These are phyloP conservation scores for Cladophialophora chaetospira DNA, from an alignment of 2,329 filamentous ascomycete species.

Conservation along the genomic window DNA sequence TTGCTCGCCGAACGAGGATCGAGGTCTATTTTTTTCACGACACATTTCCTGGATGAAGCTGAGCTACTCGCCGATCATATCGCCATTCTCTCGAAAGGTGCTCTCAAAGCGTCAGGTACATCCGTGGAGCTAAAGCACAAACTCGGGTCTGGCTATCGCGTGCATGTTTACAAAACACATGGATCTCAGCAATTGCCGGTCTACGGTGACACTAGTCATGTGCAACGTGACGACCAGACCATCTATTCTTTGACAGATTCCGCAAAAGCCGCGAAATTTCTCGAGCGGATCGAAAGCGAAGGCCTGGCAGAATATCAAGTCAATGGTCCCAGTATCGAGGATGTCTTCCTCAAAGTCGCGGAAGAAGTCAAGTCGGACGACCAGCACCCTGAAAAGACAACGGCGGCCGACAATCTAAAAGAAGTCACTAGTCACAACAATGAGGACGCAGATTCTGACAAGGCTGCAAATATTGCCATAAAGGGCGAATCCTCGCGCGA, in stretches of 20 bases:
- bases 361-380: conserved; percentile 64
- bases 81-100: conserved; percentile 81
- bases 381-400: neutral
- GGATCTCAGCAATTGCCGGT: conserved; percentile 45
- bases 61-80: conserved; percentile 88
- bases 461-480: conserved; percentile 15
- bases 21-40: conserved; percentile 83
- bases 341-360: conserved; percentile 84
- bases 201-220: conserved; percentile 59
- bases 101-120: conserved; percentile 77
- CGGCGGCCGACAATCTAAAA: conserved; percentile 16
- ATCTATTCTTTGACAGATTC: conserved; percentile 74
- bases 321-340: conserved; percentile 86
- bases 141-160: conserved; percentile 80
- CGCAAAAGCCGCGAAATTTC: conserved; percentile 68
- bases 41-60: conserved; percentile 91
- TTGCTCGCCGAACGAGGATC: conserved; percentile 78
- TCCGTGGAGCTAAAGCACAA: conserved; percentile 82
- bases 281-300: conserved; percentile 66
- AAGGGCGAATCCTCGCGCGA: conserved; percentile 21
- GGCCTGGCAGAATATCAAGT: conserved; percentile 79
- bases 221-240: conserved; percentile 68
- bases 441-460: conserved; percentile 19
- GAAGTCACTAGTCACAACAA: conserved; percentile 21
- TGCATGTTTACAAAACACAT: conserved; percentile 68